These are phyloP conservation scores for Backusella psychrophila DNA, from an alignment of 192 early-diverging fungal species.

Conservation along the genomic window DNA sequence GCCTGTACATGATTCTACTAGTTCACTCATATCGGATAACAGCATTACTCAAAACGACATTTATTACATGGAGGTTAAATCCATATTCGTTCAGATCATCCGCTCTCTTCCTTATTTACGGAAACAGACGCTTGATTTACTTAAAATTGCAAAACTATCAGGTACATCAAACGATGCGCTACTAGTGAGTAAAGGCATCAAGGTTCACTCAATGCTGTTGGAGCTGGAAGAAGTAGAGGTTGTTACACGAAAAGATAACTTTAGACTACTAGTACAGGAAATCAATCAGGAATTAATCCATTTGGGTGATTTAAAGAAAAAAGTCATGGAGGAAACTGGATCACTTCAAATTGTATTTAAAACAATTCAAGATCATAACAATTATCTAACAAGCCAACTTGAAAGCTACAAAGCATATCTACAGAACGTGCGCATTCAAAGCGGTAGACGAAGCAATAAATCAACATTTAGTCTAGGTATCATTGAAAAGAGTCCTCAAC, in stretches of 20 bases:
- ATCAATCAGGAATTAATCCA: slow-evolving; percentile 85
- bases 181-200: slow-evolving; percentile 90
- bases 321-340: slow-evolving; percentile 76
- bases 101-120: slow-evolving; percentile 79
- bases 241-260: slow-evolving; percentile 66
- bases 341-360: slow-evolving; percentile 83
- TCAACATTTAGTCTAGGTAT: slow-evolving; percentile 48
- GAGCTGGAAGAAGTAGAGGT: slow-evolving; percentile 77
- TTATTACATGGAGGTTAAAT: slow-evolving; percentile 92
- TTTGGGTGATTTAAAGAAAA: slow-evolving; percentile 84
- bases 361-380: slow-evolving; percentile 93
- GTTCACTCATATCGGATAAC: slow-evolving; percentile 61
- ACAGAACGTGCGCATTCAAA: slow-evolving; percentile 87
- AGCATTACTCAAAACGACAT: slow-evolving; percentile 88
- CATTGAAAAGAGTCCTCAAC: slow-evolving; percentile 50
- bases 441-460: slow-evolving; percentile 36
- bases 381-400: slow-evolving; percentile 82
- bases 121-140: slow-evolving; percentile 57
- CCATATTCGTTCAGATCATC: slow-evolving; percentile 88
- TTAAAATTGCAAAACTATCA: slow-evolving; percentile 71
- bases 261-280: slow-evolving; percentile 81
- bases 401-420: slow-evolving; percentile 94
- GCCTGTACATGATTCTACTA: slow-evolving; percentile 57
- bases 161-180: slow-evolving; percentile 78
- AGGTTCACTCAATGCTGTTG: slow-evolving; percentile 86